phyloP scores from a whole-genome alignment of 2,329 filamentous ascomycete genomes.

The Aspergillus spinulosporus region DNA sequence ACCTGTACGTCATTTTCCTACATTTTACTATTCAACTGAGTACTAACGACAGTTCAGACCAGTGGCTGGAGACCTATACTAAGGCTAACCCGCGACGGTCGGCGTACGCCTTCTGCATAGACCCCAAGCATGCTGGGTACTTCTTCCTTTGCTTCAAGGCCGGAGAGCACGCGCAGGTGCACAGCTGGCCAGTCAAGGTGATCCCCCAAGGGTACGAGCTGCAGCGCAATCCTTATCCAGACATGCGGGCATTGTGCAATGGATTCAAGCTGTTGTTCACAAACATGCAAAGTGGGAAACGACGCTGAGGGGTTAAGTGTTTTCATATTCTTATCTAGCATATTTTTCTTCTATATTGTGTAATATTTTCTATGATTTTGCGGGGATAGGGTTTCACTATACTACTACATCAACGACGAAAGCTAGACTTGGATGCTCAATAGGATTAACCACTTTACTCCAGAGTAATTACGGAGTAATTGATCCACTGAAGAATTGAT shows the following conservation, averaged over 20 bases:
- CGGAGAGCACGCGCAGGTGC: slow-evolving; percentile 69
- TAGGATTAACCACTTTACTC: too few species aligned
- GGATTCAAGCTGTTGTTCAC: slow-evolving; percentile 87
- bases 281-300: slow-evolving; percentile 55
- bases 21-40: neutral
- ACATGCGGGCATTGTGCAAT: slow-evolving; percentile 94
- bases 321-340: slow-evolving; percentile 18
- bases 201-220: slow-evolving; percentile 93
- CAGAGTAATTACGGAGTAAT: too few species aligned
- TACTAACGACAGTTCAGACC: slow-evolving; percentile 57
- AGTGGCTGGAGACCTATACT: slow-evolving; percentile 94
- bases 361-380: slow-evolving; percentile 16
- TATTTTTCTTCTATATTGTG: slow-evolving; percentile 18
- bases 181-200: slow-evolving; percentile 82
- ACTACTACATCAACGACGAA: neutral
- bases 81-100: slow-evolving; percentile 92
- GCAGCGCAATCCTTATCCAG: slow-evolving; percentile 83
- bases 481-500: too few species aligned
- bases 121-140: slow-evolving; percentile 87
- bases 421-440: neutral
- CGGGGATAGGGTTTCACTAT: slow-evolving; percentile 2
- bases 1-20: slow-evolving; percentile 66
- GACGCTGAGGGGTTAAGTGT: slow-evolving; percentile 23
- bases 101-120: slow-evolving; percentile 93
- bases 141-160: slow-evolving; percentile 97